Conservation (phyloP, 1,139 yeast species). For the Taphrina communis region DNA sequence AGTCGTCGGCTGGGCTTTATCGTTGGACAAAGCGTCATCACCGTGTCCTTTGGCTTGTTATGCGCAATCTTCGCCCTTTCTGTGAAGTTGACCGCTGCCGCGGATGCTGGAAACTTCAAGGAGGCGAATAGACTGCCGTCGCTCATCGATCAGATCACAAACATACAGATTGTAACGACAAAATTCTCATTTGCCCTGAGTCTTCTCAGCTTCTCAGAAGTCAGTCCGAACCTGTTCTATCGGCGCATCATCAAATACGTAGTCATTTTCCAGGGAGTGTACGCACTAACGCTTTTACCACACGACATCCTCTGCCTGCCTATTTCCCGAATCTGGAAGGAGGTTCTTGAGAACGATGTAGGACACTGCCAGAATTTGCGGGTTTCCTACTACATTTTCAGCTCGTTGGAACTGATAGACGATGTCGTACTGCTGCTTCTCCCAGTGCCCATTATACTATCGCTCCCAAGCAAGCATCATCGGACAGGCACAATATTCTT, state of each 20-base stretch:
- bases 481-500: neutral
- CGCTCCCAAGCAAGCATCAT: conserved; percentile 4
- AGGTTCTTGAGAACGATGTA: neutral
- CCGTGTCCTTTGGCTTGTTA: neutral
- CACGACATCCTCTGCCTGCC: conserved; percentile 11
- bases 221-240: neutral
- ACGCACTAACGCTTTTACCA: neutral
- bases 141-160: conserved; percentile 1
- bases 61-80: neutral
- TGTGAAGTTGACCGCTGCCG: neutral
- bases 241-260: neutral
- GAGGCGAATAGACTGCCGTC: neutral
- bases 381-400: conserved; percentile 3
- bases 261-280: conserved; percentile 12
- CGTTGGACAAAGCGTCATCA: conserved; percentile 6
- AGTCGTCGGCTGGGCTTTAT: neutral
- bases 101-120: neutral
- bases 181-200: conserved; percentile 11
- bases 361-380: neutral
- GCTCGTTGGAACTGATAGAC: neutral
- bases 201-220: conserved; percentile 2
- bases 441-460: neutral
- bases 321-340: conserved; percentile 1
- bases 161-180: conserved; percentile 4
- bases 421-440: conserved; percentile 15